Conservation (phyloP, 2,329 filamentous ascomycete species). For the Boeremia lycopersici region DNA sequence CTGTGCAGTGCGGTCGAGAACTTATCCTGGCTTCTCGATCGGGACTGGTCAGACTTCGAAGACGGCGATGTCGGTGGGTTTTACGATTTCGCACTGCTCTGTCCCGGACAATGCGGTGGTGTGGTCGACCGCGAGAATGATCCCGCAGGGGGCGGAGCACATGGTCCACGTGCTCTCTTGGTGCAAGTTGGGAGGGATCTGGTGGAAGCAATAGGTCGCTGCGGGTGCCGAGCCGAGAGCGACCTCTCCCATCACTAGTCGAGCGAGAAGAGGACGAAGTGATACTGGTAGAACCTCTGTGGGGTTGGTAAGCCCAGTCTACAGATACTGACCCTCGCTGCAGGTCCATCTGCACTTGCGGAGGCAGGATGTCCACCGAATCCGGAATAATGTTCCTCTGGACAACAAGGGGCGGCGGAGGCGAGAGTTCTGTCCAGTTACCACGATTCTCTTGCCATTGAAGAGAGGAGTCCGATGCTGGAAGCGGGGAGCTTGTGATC, state of each 20-base stretch:
- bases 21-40: constrained; percentile 10
- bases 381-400: not conserved
- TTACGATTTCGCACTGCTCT: constrained; percentile 2
- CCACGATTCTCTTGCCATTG: not conserved
- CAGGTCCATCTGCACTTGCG: constrained; percentile 12
- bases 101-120: constrained; percentile 14
- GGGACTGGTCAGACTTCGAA: constrained; percentile 1
- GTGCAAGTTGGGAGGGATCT: constrained; percentile 23
- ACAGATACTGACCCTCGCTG: constrained; percentile 24
- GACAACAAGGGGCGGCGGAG: not conserved
- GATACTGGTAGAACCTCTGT: not conserved
- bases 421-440: not conserved
- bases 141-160: constrained; percentile 35
- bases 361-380: not conserved
- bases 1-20: constrained; percentile 7
- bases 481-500: constrained; percentile 29
- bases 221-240: constrained; percentile 21
- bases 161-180: constrained; percentile 39
- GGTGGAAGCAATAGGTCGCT: constrained; percentile 34
- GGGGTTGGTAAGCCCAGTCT: constrained; percentile 38
- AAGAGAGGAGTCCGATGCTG: constrained; percentile 16
- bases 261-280: constrained; percentile 22
- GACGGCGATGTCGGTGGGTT: constrained; percentile 21
- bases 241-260: constrained; percentile 2
- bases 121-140: constrained; percentile 33